Conservation (phyloP, 768 basidiomycete genomes). For the Lanmaoa rubissima region DNA sequence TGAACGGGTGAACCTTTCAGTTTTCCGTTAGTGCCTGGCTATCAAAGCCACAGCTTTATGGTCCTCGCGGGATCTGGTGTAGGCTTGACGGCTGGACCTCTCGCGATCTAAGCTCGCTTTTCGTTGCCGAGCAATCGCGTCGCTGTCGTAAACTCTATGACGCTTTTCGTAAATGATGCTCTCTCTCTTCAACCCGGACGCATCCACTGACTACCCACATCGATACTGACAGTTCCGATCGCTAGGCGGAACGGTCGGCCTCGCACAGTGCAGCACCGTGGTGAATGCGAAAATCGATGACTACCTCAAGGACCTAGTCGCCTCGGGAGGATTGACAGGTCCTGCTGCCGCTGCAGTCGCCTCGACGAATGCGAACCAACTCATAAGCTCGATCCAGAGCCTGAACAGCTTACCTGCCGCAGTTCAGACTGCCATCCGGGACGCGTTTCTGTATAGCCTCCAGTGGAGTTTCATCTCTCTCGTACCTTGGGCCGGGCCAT, state of each 20-base stretch:
- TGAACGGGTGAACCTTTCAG: not conserved
- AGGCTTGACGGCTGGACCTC: not conserved
- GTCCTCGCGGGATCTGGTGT: not conserved
- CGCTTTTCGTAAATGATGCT: not conserved
- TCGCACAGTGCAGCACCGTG: not conserved
- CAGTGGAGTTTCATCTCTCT: slow-evolving; percentile 36
- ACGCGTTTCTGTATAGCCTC: not conserved
- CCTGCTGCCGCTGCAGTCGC: not conserved
- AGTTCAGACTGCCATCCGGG: not conserved
- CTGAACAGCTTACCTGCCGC: not conserved
- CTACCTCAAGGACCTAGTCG: not conserved
- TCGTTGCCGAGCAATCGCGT: not conserved
- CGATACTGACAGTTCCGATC: not conserved
- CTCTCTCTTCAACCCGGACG: not conserved
- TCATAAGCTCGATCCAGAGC: not conserved
- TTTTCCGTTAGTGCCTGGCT: too few species aligned
- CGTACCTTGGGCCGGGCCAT: slow-evolving; percentile 40
- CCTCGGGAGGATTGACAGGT: not conserved
- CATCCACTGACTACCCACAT: not conserved
- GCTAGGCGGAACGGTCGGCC: not conserved
- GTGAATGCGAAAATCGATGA: not conserved
- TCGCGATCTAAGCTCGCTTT: not conserved
- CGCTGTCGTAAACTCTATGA: not conserved
- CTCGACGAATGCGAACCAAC: not conserved
- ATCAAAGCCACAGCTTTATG: not conserved